A percentile compares a stretch with the other conserved stretches of the same genome.
Conservation (phyloP, 192 early-diverging fungal genomes). For the Coemansia sp. region DNA sequence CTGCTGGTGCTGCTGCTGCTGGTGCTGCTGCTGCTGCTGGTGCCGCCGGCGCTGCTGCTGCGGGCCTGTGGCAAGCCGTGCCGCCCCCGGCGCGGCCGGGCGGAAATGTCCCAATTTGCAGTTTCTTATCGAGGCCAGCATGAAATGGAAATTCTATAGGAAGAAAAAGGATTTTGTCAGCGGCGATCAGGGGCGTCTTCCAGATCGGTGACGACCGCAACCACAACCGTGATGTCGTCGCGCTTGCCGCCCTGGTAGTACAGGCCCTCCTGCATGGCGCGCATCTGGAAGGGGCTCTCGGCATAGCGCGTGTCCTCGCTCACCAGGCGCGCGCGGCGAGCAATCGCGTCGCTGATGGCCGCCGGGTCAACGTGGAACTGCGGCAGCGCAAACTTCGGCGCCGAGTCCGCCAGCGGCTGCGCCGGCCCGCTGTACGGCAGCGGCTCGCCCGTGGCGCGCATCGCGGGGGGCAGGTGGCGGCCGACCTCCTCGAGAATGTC, state of each 20-base stretch:
- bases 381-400: slow-evolving; percentile 33
- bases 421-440: slow-evolving; percentile 31
- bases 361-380: slow-evolving; percentile 67
- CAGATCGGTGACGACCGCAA: slow-evolving; percentile 76
- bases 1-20: no score
- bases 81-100: no score
- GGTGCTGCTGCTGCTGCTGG: no score
- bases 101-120: no score
- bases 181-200: slow-evolving; percentile 74
- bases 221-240: slow-evolving; percentile 92
- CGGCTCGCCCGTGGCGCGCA: slow-evolving; percentile 41
- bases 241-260: slow-evolving; percentile 92
- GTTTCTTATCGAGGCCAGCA: no score
- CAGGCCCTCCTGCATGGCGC: slow-evolving; percentile 91
- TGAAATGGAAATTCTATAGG: no score
- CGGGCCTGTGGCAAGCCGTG: no score
- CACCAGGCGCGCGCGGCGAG: slow-evolving; percentile 69
- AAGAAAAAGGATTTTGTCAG: slow-evolving; percentile 6
- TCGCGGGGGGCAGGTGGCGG: slow-evolving; percentile 41
- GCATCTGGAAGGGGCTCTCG: slow-evolving; percentile 84
- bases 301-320: slow-evolving; percentile 76
- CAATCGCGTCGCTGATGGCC: slow-evolving; percentile 75
- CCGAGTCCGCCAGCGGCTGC: not conserved
- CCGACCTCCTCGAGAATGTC: slow-evolving; percentile 90
- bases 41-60: no score